Conservation (phyloP, 768 basidiomycete genomes). For the Ramaria sp. region DNA sequence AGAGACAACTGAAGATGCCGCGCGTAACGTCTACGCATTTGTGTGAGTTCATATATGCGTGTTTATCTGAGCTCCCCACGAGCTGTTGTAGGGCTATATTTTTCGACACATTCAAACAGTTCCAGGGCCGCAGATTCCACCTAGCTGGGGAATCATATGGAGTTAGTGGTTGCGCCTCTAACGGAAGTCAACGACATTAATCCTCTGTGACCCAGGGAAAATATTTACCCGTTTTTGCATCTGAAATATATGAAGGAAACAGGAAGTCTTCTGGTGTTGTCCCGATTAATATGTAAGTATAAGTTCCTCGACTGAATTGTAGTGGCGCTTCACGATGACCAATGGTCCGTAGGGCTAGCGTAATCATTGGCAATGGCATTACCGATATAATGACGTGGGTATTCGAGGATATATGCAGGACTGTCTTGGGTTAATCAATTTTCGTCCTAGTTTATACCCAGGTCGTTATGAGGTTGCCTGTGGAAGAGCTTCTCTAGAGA, state of each 20-base stretch:
- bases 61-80: neutral
- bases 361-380: conserved; percentile 39
- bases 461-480: conserved; percentile 42
- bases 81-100: conserved; percentile 39
- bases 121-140: conserved; percentile 56
- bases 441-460: conserved; percentile 20
- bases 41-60: conserved; percentile 23
- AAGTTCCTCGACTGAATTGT: neutral
- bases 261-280: conserved; percentile 2
- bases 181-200: neutral
- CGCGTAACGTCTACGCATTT: conserved; percentile 65
- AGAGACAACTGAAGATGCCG: conserved; percentile 72
- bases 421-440: neutral
- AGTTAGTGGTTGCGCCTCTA: conserved; percentile 27
- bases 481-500: conserved; percentile 36
- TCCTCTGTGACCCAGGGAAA: conserved; percentile 36
- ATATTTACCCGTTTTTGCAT: conserved; percentile 66
- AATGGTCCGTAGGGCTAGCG: neutral
- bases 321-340: neutral
- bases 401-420: neutral
- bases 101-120: conserved; percentile 69
- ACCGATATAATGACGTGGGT: conserved; percentile 43
- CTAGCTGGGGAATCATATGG: conserved; percentile 68
- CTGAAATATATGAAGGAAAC: conserved; percentile 70
- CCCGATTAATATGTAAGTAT: conserved; percentile 2